Evolutionary conservation across 495 filamentous ascomycete species (phyloP).

Genomic region (Hyaloscypha variabilis): DNA sequence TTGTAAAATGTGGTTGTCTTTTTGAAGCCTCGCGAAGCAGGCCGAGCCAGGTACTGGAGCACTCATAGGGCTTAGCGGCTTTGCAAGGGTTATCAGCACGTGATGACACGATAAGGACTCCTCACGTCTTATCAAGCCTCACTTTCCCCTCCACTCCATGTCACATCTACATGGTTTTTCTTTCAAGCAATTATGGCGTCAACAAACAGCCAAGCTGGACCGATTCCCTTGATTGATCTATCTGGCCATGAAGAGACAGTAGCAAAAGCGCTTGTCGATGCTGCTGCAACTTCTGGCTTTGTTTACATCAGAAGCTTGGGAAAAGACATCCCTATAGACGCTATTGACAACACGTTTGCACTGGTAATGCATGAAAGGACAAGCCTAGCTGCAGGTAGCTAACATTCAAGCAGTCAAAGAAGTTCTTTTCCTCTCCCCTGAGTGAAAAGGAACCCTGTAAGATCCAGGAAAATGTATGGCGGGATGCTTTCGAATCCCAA

Average conservation of each 20-base stretch:
- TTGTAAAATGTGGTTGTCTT: background rate
- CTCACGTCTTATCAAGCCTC: background rate
- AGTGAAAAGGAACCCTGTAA: conserved; percentile 74
- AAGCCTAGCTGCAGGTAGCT: background rate
- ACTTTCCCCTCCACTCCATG: conserved; percentile 1
- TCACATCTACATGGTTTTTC: background rate
- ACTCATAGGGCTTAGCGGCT: background rate
- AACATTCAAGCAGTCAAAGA: conserved; percentile 59
- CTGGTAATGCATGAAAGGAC: conserved; percentile 52
- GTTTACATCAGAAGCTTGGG: conserved; percentile 79
- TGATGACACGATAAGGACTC: background rate
- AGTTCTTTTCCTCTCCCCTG: conserved; percentile 72
- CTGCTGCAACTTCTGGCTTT: conserved; percentile 81
- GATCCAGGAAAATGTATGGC: conserved; percentile 65
- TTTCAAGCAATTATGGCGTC: conserved; percentile 40
- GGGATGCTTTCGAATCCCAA: background rate
- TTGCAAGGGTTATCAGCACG: background rate
- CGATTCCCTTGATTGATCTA: conserved; percentile 84
- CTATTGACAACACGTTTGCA: conserved; percentile 74
- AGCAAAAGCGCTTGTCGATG: conserved; percentile 75
- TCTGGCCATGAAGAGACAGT: conserved; percentile 58
- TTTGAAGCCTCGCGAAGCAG: background rate
- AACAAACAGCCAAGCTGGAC: conserved; percentile 38
- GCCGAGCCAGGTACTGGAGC: no score
- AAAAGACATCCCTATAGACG: conserved; percentile 65